These are phyloP conservation scores for Hypoxylon intermedium DNA, from an alignment of 495 filamentous ascomycete species.

Conservation along the genomic window DNA sequence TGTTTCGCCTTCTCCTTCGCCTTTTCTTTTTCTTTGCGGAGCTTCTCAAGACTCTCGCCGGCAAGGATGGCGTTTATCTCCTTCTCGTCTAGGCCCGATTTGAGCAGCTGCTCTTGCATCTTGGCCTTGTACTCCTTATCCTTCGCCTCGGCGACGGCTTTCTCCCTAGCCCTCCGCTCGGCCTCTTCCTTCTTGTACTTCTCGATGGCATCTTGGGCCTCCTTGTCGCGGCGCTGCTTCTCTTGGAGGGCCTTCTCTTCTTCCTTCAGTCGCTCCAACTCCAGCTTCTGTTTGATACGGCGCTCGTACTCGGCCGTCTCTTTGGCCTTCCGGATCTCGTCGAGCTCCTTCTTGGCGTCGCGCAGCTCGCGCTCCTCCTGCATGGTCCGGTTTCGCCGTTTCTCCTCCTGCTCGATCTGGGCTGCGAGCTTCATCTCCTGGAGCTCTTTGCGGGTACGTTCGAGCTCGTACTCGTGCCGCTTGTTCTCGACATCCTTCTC, in stretches of 20 bases:
- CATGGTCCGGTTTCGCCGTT: conserved; percentile 53
- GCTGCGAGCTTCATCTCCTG: conserved; percentile 43
- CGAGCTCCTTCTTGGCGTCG: conserved; percentile 55
- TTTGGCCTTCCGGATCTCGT: conserved; percentile 52
- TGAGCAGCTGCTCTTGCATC: conserved; percentile 58
- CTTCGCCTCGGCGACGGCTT: conserved; percentile 53
- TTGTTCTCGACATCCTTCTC: conserved; percentile 32
- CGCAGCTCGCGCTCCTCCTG: conserved; percentile 52
- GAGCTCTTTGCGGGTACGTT: conserved; percentile 43
- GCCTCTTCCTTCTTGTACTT: conserved; percentile 62
- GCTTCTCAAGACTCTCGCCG: conserved; percentile 59
- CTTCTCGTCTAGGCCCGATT: conserved; percentile 59
- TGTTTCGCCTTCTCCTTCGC: conserved; percentile 31
- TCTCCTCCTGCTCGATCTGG: conserved; percentile 48
- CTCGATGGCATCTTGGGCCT: conserved; percentile 64
- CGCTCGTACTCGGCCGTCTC: conserved; percentile 54
- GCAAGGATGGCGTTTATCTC: conserved; percentile 60
- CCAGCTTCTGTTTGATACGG: conserved; percentile 58
- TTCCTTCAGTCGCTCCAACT: conserved; percentile 64
- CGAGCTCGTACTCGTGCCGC: conserved; percentile 44
- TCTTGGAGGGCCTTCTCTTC: conserved; percentile 57
- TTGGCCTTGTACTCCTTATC: conserved; percentile 60
- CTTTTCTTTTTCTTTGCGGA: conserved; percentile 47
- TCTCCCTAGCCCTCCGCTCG: conserved; percentile 55
- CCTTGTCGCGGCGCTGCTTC: conserved; percentile 61